These are phyloP conservation scores for Candida maris DNA, from an alignment of 805 yeast species.

Conservation along the genomic window DNA sequence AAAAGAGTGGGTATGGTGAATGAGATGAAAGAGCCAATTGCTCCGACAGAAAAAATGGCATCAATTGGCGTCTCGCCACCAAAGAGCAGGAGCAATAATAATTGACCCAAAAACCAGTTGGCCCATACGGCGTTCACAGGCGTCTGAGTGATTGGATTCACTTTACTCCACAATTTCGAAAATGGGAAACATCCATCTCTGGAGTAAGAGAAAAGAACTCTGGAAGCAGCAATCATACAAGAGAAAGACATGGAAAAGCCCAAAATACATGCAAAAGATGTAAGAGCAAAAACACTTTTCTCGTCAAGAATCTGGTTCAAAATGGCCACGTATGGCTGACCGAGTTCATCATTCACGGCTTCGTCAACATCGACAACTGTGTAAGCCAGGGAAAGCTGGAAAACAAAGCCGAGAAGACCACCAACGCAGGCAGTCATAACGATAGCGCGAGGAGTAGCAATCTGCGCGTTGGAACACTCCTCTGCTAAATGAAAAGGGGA, in stretches of 20 bases:
- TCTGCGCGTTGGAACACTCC: conserved; percentile 59
- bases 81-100: conserved; percentile 53
- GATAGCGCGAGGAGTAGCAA: conserved; percentile 65
- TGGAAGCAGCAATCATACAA: conserved; percentile 59
- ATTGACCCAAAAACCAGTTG: conserved; percentile 51
- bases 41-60: conserved; percentile 70
- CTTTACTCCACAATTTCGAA: conserved; percentile 47
- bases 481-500: conserved; percentile 70
- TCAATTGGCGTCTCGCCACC: conserved; percentile 63
- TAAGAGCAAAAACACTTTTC: conserved; percentile 39
- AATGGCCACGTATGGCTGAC: conserved; percentile 58
- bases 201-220: conserved; percentile 62
- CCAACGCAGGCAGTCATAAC: conserved; percentile 53
- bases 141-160: conserved; percentile 49
- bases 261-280: conserved; percentile 40
- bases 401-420: conserved; percentile 52
- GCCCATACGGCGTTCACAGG: conserved; percentile 63
- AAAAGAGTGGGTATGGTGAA: conserved; percentile 58
- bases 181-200: conserved; percentile 67
- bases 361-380: conserved; percentile 48
- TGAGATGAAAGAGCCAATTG: conserved; percentile 62
- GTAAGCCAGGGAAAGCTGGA: conserved; percentile 59
- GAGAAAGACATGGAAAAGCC: conserved; percentile 48
- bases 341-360: conserved; percentile 46
- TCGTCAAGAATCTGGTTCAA: conserved; percentile 44